Conservation (phyloP, 129 eudicot genomes). For the carrot (Daucus carota) region DH1_v3.0 NC_030387.2:5082001-5082500, state of each 20-base stretch:
- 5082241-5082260: constrained; percentile 49
- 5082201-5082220: constrained; percentile 1
- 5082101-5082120: not conserved
- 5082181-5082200: constrained; percentile 16
- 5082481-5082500: constrained; percentile 9
- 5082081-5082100: constrained; percentile 7
- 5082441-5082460: not conserved
- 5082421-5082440: constrained; percentile 8
- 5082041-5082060: constrained; percentile 11
- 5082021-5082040: constrained; percentile 29
- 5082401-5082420: not conserved
- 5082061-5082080: constrained; percentile 1
- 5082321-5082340: constrained; percentile 76
- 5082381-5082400: constrained; percentile 4
- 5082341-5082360: constrained; percentile 27
- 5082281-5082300: not conserved
- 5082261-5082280: constrained; percentile 15
- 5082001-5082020: constrained; percentile 8
- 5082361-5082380: not conserved
- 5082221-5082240: constrained; percentile 41
- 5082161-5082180: not conserved
- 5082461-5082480: constrained; percentile 1
- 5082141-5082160: constrained; percentile 29
- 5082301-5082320: constrained; percentile 26
- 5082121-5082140: not conserved